phyloP scores from a whole-genome alignment of 257 asterid species.

The Plantago major region DNA sequence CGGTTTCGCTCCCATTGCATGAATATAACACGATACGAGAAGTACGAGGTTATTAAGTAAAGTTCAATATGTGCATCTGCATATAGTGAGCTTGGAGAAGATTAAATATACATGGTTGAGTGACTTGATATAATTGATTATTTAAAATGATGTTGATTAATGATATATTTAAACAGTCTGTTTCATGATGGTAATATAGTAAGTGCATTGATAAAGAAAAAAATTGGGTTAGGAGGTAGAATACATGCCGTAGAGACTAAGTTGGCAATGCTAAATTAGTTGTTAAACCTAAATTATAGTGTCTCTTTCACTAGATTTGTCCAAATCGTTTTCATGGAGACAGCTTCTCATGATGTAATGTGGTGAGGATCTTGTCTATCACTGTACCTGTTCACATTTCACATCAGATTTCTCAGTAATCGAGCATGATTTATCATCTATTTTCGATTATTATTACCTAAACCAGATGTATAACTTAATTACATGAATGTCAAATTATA shows the following conservation, averaged over 20 bases:
- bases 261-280: slow-evolving; percentile 6
- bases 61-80: too few species aligned
- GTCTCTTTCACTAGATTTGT: slow-evolving; percentile 7
- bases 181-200: slow-evolving; percentile 9
- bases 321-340: not conserved
- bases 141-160: not conserved
- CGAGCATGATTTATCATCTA: not conserved
- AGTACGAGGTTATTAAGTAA: not conserved
- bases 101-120: not conserved
- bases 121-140: not conserved
- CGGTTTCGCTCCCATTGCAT: slow-evolving; percentile 37
- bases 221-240: not conserved
- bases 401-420: slow-evolving; percentile 8
- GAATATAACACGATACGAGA: not conserved
- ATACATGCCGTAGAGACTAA: slow-evolving; percentile 23
- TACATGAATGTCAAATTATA: too few species aligned
- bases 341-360: slow-evolving; percentile 9
- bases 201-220: not conserved
- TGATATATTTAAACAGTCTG: not conserved
- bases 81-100: too few species aligned
- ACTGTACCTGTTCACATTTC: slow-evolving; percentile 22
- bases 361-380: not conserved
- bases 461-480: too few species aligned
- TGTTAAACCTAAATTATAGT: too few species aligned
- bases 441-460: too few species aligned